Percentiles rank a stretch among this genome's conserved stretches.
Conservation (phyloP, 176 grass and related monocot species). For the Cenchrus purpureus region DNA sequence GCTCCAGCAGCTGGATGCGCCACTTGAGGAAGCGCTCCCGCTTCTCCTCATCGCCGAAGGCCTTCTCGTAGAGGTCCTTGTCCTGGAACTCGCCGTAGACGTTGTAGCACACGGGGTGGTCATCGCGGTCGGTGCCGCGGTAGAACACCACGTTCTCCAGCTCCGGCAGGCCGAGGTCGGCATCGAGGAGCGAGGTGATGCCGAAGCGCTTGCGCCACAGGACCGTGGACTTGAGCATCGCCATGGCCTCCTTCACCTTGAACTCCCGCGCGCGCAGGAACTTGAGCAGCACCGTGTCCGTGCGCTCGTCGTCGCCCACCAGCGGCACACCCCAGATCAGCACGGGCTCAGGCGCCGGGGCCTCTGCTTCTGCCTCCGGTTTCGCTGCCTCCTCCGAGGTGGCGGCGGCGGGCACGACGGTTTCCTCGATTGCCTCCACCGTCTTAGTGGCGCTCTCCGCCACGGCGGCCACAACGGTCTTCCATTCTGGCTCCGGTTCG, state of each 20-base stretch:
- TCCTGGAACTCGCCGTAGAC: constrained; percentile 95
- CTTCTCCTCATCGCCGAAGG: constrained; percentile 92
- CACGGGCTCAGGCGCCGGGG: constrained; percentile 39
- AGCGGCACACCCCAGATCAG: constrained; percentile 91
- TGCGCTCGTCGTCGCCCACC: constrained; percentile 79
- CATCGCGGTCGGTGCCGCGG: constrained; percentile 66
- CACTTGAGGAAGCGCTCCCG: constrained; percentile 95
- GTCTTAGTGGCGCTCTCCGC: constrained; percentile 63
- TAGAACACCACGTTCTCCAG: constrained; percentile 85
- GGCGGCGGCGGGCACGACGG: constrained; percentile 54
- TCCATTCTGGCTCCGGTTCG: constrained; percentile 48
- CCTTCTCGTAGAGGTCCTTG: constrained; percentile 98
- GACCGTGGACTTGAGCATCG: constrained; percentile 79
- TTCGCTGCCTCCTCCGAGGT: constrained; percentile 40
- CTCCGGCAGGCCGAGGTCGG: constrained; percentile 80
- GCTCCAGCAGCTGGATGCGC: constrained; percentile 95
- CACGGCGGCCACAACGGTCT: constrained; percentile 57
- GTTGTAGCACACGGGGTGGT: constrained; percentile 96
- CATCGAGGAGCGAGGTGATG: constrained; percentile 66
- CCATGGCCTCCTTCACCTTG: constrained; percentile 91
- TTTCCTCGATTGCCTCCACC: constrained; percentile 66
- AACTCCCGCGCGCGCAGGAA: constrained; percentile 94
- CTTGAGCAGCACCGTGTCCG: constrained; percentile 87
- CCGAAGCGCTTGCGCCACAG: constrained; percentile 97
- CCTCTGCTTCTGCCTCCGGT: constrained; percentile 27